Base-by-base conservation (phyloP, 495 filamentous ascomycete species). In the Paragyromitra xinjiangensis region DNA sequence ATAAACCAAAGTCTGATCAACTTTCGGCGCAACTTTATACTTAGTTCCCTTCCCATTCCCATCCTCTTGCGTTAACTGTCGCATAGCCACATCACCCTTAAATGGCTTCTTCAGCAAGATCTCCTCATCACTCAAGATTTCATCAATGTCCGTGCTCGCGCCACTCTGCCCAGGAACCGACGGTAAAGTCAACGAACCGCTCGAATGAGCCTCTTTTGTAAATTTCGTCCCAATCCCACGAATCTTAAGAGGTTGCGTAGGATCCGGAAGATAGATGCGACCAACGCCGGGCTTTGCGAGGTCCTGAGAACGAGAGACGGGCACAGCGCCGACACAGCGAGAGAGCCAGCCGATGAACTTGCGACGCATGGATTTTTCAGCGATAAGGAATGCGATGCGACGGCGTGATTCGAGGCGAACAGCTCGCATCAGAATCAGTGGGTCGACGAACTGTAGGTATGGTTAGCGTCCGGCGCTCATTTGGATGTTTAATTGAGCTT, bases 1-100 rank as follows among this genome's bases (percentile, higher is more conserved):
- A 82, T 98, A 99, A 40, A 99, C 95, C 69, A 92, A 87, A 9
- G 90, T 93, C 84, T 99, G 95, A 83, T 98, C 92, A 24, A 98
- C 93, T 83, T 98, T 95, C 14, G 95, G 95, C 1, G 95, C 94
- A 6, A 92, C 86, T 84, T 95, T 95, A 85, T 91, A 98, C 64
- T 89, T 91, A 12, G 89, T 91, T 6, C 95, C 95, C 81, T 92
- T 85, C 80, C 85, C 89, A 14, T 88, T 86, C 78, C 94, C 91
- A 24, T 88, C 86, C 51, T 91, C 87, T 4, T 92, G 94, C 16
- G 94, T 97, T 61, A 99, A 85, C 83, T 98, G 94, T 64, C 83
- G 85, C 70, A 94, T 67, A 6, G 94, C 87, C 73, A 91, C 86
- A 78, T 86, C 86, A 37, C 89, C 90, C 80, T 90, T 92, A 84